These are phyloP conservation scores for Hsuehochloa calcarea DNA, from an alignment of 176 grass and related monocot species.

Conservation along the genomic window DNA sequence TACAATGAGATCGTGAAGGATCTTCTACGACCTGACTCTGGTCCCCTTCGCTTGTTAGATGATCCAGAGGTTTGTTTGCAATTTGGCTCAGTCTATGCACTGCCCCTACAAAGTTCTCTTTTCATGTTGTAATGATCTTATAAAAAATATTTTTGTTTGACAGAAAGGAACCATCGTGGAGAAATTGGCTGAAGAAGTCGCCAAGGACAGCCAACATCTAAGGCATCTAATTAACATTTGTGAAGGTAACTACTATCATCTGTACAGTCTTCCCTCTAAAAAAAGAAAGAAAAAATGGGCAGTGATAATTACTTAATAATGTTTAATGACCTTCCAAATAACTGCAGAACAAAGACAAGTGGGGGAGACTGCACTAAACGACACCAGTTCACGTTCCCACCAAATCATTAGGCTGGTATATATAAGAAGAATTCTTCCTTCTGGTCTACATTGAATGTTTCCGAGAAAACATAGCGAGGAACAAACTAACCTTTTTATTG, in stretches of 20 bases:
- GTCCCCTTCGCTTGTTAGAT: constrained; percentile 84
- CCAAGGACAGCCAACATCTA: constrained; percentile 70
- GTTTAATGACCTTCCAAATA: constrained; percentile 18
- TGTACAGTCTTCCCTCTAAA: not conserved
- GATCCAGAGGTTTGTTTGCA: constrained; percentile 81
- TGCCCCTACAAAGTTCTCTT: not conserved
- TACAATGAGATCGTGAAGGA: constrained; percentile 98
- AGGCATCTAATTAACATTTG: constrained; percentile 86
- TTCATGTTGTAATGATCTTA: constrained; percentile 17
- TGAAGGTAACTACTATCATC: constrained; percentile 52
- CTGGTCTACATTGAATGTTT: constrained; percentile 13
- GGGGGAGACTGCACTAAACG: constrained; percentile 93
- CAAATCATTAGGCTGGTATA: constrained; percentile 99
- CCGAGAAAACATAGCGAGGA: not conserved
- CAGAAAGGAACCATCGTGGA: constrained; percentile 97
- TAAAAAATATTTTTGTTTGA: constrained; percentile 19
- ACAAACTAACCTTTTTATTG: constrained; percentile 29
- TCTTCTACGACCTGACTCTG: constrained; percentile 86
- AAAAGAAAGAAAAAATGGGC: constrained; percentile 14
- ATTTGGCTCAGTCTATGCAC: not conserved
- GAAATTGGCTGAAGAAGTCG: constrained; percentile 87
- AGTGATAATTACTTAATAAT: constrained; percentile 12
- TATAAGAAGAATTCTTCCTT: constrained; percentile 18
- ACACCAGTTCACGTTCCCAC: constrained; percentile 94
- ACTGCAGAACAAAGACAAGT: constrained; percentile 95